A percentile compares a stretch with the other conserved stretches of the same genome.
Evolutionary conservation across 768 basidiomycete species (phyloP).

Genomic region (Mycena vulgaris): DNA sequence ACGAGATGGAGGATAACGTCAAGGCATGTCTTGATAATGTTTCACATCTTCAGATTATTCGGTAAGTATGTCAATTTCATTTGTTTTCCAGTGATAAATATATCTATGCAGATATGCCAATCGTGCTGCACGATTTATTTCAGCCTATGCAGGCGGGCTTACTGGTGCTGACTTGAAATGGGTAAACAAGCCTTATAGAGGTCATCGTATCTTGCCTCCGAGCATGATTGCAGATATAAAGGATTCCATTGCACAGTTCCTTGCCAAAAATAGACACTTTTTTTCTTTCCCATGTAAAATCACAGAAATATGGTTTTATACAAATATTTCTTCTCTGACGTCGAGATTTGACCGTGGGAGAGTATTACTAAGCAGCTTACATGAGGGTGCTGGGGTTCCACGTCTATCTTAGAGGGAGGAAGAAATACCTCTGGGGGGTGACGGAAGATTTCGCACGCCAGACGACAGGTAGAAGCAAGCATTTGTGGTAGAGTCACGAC

Average conservation of each 20-base stretch:
- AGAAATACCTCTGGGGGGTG: no score
- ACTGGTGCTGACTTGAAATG: not conserved
- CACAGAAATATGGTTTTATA: not conserved
- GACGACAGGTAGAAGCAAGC: no score
- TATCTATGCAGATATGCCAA: not conserved
- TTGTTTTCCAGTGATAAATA: not conserved
- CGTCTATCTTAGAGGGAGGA: no score
- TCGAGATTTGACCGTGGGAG: slow-evolving; percentile 2
- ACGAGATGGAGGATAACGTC: slow-evolving; percentile 49
- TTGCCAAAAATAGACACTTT: not conserved
- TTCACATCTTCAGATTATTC: slow-evolving; percentile 4
- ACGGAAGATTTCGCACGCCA: no score
- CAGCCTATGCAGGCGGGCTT: not conserved
- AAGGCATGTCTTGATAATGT: slow-evolving; percentile 46
- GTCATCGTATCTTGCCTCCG: not conserved
- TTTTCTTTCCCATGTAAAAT: not conserved
- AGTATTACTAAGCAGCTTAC: not conserved
- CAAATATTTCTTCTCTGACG: not conserved
- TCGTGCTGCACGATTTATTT: not conserved
- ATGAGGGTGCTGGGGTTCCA: no score
- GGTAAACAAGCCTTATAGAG: not conserved
- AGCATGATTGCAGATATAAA: not conserved
- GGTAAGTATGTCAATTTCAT: not conserved
- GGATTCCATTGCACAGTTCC: not conserved
- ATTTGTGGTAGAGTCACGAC: no score